These are phyloP conservation scores for Termitomyces heimii DNA, from an alignment of 768 basidiomycete genomes.

Conservation along the genomic window DNA sequence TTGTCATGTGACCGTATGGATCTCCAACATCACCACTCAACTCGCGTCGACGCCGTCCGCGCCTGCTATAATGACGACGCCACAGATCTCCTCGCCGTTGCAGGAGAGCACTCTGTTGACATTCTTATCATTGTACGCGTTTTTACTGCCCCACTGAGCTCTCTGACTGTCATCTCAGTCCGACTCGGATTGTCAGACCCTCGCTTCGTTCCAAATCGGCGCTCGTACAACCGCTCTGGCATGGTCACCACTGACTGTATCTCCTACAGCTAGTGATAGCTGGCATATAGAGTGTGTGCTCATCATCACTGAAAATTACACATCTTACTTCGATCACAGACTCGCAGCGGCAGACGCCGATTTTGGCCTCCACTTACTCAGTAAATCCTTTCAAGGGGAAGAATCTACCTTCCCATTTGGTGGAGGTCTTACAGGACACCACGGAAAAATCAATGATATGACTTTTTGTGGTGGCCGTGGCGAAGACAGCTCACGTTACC, in stretches of 20 bases:
- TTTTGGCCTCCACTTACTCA: constrained; percentile 66
- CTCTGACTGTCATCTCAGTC: constrained; percentile 23
- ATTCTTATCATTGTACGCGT: constrained; percentile 56
- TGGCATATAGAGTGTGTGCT: constrained; percentile 69
- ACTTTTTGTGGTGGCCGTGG: constrained; percentile 73
- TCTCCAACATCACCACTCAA: constrained; percentile 51
- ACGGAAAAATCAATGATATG: constrained; percentile 73
- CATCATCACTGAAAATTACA: not conserved
- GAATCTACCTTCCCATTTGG: constrained; percentile 68
- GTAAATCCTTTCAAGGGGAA: constrained; percentile 39
- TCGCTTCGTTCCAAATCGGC: constrained; percentile 75
- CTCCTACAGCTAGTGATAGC: constrained; percentile 55
- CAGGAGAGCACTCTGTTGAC: constrained; percentile 67
- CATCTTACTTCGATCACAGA: constrained; percentile 29
- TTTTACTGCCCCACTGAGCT: not conserved
- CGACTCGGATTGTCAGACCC: constrained; percentile 34
- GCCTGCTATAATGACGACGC: constrained; percentile 63
- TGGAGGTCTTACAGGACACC: constrained; percentile 77
- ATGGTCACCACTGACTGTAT: constrained; percentile 68
- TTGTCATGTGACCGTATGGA: constrained; percentile 38
- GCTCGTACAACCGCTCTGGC: constrained; percentile 67
- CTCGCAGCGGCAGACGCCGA: constrained; percentile 63
- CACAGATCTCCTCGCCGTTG: constrained; percentile 64
- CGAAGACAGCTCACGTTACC: constrained; percentile 62
- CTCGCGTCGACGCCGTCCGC: constrained; percentile 56